Conservation (phyloP, 352 stramenopile species). For the Globisporangium splendens region DNA sequence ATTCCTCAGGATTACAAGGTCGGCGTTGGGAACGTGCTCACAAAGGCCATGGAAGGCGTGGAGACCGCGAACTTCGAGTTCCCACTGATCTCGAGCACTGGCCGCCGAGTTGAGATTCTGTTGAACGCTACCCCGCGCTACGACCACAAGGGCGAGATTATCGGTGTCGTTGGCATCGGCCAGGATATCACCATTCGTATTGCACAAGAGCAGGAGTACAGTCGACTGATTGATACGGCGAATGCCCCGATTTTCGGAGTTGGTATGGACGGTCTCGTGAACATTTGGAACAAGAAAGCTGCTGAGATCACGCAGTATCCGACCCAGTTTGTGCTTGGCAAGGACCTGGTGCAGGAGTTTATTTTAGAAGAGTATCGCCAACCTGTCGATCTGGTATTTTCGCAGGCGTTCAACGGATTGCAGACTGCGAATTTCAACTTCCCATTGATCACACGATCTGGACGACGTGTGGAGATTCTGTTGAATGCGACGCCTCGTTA, state of each 20-base stretch:
- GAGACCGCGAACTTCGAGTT: conserved; percentile 87
- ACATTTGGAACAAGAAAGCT: conserved; percentile 91
- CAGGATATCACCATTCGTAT: conserved; percentile 82
- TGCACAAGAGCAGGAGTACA: conserved; percentile 87
- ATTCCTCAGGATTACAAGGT: conserved; percentile 74
- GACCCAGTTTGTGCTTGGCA: conserved; percentile 85
- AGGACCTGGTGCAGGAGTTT: conserved; percentile 86
- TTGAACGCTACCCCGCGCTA: conserved; percentile 82
- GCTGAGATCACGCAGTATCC: conserved; percentile 87
- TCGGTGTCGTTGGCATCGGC: conserved; percentile 79
- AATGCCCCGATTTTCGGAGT: conserved; percentile 89
- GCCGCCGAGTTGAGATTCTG: conserved; percentile 72
- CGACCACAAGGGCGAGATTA: conserved; percentile 75
- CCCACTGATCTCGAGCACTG: conserved; percentile 80
- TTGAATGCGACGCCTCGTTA: conserved; percentile 75
- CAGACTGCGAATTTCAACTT: conserved; percentile 85
- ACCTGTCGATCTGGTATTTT: conserved; percentile 60
- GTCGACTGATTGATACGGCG: conserved; percentile 81
- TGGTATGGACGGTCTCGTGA: conserved; percentile 67
- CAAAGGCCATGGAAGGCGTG: conserved; percentile 52
- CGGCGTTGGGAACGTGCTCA: conserved; percentile 59
- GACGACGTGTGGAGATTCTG: conserved; percentile 70
- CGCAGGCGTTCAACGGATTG: conserved; percentile 62
- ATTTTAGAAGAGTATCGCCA: conserved; percentile 76
- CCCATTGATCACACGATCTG: conserved; percentile 72